A percentile compares a stretch with the other conserved stretches of the same genome.
Conservation (phyloP, 148 eudicot genomes). For the Rhododendron vialii region DNA sequence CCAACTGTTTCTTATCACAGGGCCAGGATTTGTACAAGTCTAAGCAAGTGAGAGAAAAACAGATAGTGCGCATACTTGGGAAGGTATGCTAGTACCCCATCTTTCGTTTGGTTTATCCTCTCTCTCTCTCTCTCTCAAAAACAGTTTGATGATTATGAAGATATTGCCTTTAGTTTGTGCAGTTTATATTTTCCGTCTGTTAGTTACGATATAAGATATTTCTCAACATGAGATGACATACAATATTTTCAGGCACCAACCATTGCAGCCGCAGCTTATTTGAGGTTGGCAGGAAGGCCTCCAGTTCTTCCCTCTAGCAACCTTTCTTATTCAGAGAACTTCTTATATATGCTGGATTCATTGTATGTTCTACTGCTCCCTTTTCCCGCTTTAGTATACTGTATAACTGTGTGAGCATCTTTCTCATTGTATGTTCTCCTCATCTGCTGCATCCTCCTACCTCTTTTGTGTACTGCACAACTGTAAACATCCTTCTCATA, state of each 20-base stretch:
- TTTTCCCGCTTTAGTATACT: not conserved
- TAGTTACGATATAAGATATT: not conserved
- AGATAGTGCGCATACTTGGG: conserved; percentile 93
- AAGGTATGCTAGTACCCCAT: conserved; percentile 43
- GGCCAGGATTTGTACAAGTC: conserved; percentile 97
- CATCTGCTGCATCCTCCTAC: conserved; percentile 1
- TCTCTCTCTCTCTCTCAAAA: not conserved
- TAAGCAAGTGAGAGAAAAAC: conserved; percentile 92
- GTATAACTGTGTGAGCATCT: not conserved
- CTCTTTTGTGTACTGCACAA: not conserved
- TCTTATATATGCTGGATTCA: conserved; percentile 96
- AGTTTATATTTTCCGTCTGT: not conserved
- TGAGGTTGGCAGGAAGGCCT: conserved; percentile 97
- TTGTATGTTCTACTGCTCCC: conserved; percentile 50
- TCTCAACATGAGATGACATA: not conserved
- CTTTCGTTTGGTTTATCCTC: not conserved
- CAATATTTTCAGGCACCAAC: conserved; percentile 71
- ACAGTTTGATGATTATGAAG: not conserved
- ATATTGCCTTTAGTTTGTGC: not conserved
- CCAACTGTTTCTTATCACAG: conserved; percentile 27
- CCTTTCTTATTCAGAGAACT: conserved; percentile 95
- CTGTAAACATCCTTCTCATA: not conserved
- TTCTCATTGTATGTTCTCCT: conserved; percentile 59
- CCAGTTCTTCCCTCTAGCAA: conserved; percentile 90
- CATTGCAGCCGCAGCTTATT: conserved; percentile 93